Base-by-base conservation (phyloP, 129 eudicot species). In the Lactuca saligna region DNA sequence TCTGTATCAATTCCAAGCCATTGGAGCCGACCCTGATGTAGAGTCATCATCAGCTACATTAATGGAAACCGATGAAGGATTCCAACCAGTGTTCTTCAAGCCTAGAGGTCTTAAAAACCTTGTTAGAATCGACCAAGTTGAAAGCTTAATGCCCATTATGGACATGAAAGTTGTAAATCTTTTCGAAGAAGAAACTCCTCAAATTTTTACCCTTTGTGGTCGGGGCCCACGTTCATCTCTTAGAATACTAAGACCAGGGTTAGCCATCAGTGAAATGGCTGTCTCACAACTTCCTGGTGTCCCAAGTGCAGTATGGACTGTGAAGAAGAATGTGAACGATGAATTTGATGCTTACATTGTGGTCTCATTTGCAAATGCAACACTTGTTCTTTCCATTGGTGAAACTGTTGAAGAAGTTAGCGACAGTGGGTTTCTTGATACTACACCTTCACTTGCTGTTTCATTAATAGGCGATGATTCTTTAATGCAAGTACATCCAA, bases 351-450 rank as follows among this genome's bases (percentile, higher is more conserved):
- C 99, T 11, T 94, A 90, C 66, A 94, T 94, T 65, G 99, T 94
- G 31, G 99, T 94, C 55, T 94, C 99, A 17, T 94, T 94, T 79
- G 90, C 96, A 51, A 94, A 91, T 87, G 99, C 91, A 34, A 94
- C 99, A 53, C 94, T 94, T 11, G 99, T 94, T 31, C 91, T 94
- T 63, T 94, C 99, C 11, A 94, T 94, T 75, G 99, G 99, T 71
- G 99, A 94, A 81, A 94, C 97, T 20, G 96, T 94, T 17, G 99
- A 94, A 82, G 99, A 94, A 90, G 99, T 94, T 71, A 85, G 90
- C 50, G 99, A 94, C 50, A 90, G 97, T 85, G 99, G 99, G 50
- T 94, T 94, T 74, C 91, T 94, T 35, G 99, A 94, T 61, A 90
- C 99, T 3, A 90, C 99, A n/a, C 97, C 99, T 14, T 94, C 99